Percentiles rank a stretch among this genome's conserved stretches.
phyloP scores from a whole-genome alignment of 2,329 filamentous ascomycete species.

The Microcyclospora tardicrescens region DNA sequence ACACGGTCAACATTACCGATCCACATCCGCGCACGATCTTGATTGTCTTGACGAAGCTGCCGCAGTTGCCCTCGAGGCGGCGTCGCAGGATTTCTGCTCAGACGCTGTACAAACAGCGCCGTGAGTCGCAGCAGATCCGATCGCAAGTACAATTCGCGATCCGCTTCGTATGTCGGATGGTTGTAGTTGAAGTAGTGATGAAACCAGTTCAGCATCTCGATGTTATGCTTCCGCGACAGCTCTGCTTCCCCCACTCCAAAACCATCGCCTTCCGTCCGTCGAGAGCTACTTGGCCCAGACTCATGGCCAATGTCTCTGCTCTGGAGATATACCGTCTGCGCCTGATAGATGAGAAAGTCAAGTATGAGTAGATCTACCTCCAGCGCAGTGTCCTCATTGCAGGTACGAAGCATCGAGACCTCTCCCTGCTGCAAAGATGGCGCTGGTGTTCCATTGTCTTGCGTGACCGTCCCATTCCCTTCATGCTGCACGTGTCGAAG shows the following conservation, averaged over 20 bases:
- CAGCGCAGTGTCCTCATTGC: conserved; percentile 23
- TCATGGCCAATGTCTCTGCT: conserved; percentile 1
- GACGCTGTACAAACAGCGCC: conserved; percentile 31
- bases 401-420: too few species aligned
- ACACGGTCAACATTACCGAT: conserved; percentile 10
- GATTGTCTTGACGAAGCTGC: conserved; percentile 25
- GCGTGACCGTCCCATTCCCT: too few species aligned
- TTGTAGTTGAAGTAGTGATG: conserved; percentile 29
- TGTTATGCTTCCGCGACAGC: conserved; percentile 1
- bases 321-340: conserved; percentile 31
- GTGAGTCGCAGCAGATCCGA: conserved; percentile 36
- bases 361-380: conserved; percentile 43
- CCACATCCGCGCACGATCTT: conserved; percentile 20
- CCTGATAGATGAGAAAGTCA: conserved; percentile 41
- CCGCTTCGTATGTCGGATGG: conserved; percentile 25
- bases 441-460: too few species aligned
- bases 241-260: background rate
- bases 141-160: conserved; percentile 33
- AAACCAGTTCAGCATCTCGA: conserved; percentile 27
- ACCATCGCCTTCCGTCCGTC: background rate
- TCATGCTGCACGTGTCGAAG: too few species aligned
- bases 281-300: background rate
- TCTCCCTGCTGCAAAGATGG: too few species aligned
- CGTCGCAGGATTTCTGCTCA: conserved; percentile 26
- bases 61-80: conserved; percentile 25